These are phyloP conservation scores for Phialophora chinensis DNA, from an alignment of 2,329 filamentous ascomycete species.

Conservation along the genomic window DNA sequence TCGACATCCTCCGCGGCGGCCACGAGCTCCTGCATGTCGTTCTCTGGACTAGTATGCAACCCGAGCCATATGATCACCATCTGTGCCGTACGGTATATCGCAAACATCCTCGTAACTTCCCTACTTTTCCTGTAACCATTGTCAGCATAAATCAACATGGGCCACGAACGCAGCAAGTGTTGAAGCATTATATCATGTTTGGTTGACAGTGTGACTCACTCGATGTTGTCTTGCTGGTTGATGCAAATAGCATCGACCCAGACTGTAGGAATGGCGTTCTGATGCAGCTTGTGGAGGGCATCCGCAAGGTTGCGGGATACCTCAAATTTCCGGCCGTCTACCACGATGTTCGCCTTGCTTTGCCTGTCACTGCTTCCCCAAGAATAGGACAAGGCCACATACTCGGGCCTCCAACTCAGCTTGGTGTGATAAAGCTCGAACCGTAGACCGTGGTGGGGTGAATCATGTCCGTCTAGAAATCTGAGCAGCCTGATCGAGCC, in stretches of 20 bases:
- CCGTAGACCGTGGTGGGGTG: not conserved
- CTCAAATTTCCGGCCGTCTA: slow-evolving; percentile 19
- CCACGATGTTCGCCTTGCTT: slow-evolving; percentile 7
- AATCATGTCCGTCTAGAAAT: slow-evolving; percentile 7
- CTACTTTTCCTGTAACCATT: slow-evolving; percentile 15
- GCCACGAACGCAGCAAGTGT: not conserved
- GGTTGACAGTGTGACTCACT: not conserved
- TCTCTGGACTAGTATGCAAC: slow-evolving; percentile 19
- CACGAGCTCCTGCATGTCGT: slow-evolving; percentile 25
- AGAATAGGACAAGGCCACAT: slow-evolving; percentile 33
- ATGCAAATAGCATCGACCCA: slow-evolving; percentile 36
- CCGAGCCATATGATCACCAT: slow-evolving; percentile 39
- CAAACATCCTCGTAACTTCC: slow-evolving; percentile 31
- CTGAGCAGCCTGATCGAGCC: slow-evolving; percentile 26
- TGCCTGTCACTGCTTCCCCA: slow-evolving; percentile 25
- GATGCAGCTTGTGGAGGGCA: slow-evolving; percentile 21
- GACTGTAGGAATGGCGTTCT: slow-evolving; percentile 16
- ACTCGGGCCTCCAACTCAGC: slow-evolving; percentile 27
- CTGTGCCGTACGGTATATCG: slow-evolving; percentile 33
- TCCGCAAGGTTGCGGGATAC: slow-evolving; percentile 26
- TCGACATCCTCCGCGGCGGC: slow-evolving; percentile 13
- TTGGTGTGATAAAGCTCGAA: slow-evolving; percentile 26
- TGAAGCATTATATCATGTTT: not conserved
- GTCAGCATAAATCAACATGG: not conserved
- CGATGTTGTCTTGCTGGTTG: slow-evolving; percentile 27